Evolutionary conservation across 129 eudicot species (phyloP), one percentile per base, ranked within the genome.

Genomic region (Apium graveolens): DNA sequence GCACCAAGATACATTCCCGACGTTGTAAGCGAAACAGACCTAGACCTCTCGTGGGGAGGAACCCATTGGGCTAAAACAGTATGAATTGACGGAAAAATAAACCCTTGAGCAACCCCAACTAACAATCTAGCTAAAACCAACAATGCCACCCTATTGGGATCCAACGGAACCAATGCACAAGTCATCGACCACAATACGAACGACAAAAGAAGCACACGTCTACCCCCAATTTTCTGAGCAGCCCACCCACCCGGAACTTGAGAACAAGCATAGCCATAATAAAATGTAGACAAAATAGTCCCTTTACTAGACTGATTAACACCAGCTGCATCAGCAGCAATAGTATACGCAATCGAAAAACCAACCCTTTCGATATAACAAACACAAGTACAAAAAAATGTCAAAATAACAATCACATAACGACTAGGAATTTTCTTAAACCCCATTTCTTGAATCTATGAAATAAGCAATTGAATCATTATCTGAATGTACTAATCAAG

Each of bases 161-260:
- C 94, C 4, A 95, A 85, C 27, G 98, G 98, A 44, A 95, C 91
- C 44, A 95, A 80, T 34, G 97, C 97, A 82, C 94, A 95, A 66
- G 97, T 95, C 49, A 88, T 80, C 31, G 98, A 95, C 98, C 98
- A 95, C 76, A 95, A 70, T 10, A 95, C 45, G 57, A 91, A 95
- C 26, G 98, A 95, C 44, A 95, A 86, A 55, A 95, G 91, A 77
- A 95, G 98, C 41, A 91, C 96, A 46, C 96, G 94, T 79, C 97
- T 84, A 57, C 98, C 98, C 0, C 98, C 98, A 32, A 95, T 88
- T 79, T 82, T 90, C 72, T 95, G 97, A 74, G 98, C 98, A 44
- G 91, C 96, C 97, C 97, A 95, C 46, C 97, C 98, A 41, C 97
- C 98, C 2, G 98, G 98, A 32, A 95, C 91, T 78, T 95, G 97